Conservation (phyloP, 441 rosid genomes). For the Geranium incanum region DNA sequence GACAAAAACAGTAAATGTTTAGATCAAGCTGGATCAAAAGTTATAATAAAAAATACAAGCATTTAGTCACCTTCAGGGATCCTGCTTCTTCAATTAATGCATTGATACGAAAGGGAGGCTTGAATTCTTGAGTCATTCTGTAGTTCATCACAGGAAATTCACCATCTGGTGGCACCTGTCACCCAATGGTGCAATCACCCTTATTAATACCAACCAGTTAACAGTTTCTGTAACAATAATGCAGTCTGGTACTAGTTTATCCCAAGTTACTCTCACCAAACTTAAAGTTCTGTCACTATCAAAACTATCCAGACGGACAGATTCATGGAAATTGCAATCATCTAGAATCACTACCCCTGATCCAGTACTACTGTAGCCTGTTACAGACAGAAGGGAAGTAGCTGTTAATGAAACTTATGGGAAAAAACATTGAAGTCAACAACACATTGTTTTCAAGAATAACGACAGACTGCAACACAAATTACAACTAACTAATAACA, state of each 20-base stretch:
- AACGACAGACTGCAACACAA: too few species aligned
- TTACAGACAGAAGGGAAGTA: conserved; percentile 20
- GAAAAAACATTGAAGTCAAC: too few species aligned
- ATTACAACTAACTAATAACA: too few species aligned
- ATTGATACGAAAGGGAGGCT: conserved; percentile 88
- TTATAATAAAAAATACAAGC: background rate
- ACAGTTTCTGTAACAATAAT: background rate
- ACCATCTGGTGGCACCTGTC: conserved; percentile 50
- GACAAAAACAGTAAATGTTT: background rate
- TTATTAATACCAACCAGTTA: background rate
- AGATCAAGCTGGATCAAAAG: background rate
- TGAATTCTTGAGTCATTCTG: conserved; percentile 98
- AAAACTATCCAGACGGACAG: conserved; percentile 89
- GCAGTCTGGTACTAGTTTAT: background rate
- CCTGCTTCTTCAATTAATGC: conserved; percentile 97
- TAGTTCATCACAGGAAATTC: conserved; percentile 99
- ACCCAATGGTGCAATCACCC: conserved; percentile 38
- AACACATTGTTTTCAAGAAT: too few species aligned
- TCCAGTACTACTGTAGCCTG: conserved; percentile 83
- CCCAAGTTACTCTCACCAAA: conserved; percentile 55
- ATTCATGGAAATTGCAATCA: conserved; percentile 97
- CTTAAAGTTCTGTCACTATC: conserved; percentile 82
- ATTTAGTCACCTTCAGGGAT: conserved; percentile 48
- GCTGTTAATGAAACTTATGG: too few species aligned
- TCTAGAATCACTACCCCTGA: conserved; percentile 83